These are phyloP conservation scores for Fermentozyma sake DNA, from an alignment of 1,139 yeast genomes.

Conservation along the genomic window DNA sequence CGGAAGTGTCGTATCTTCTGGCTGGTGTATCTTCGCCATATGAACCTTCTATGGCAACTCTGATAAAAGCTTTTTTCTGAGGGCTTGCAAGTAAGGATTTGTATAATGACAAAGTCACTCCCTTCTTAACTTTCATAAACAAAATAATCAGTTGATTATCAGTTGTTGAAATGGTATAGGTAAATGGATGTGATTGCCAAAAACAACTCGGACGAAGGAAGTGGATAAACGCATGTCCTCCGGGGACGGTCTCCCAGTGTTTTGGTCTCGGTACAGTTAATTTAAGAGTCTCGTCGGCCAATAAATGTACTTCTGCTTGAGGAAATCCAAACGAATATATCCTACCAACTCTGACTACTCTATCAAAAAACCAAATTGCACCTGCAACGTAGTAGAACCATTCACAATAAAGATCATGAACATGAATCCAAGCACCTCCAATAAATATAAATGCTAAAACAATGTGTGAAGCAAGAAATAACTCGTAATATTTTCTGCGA, in stretches of 20 bases:
- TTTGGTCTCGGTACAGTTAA: constrained; percentile 37
- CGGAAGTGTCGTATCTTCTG: constrained; percentile 15
- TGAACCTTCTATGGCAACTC: constrained; percentile 22
- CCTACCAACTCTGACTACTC: constrained; percentile 33
- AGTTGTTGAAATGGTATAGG: constrained; percentile 40
- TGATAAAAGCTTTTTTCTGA: constrained; percentile 13
- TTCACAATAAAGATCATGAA: constrained; percentile 32
- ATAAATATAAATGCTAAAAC: constrained; percentile 37
- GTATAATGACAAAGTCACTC: constrained; percentile 35
- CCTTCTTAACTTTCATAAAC: constrained; percentile 43
- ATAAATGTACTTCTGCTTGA: constrained; percentile 26
- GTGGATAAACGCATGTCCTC: constrained; percentile 62
- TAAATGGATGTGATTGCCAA: constrained; percentile 75
- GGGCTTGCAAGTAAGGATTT: constrained; percentile 19
- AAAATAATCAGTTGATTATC: constrained; percentile 34
- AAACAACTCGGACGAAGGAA: constrained; percentile 49
- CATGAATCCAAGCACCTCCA: constrained; percentile 41
- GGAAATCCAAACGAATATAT: constrained; percentile 37
- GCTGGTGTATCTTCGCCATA: constrained; percentile 20
- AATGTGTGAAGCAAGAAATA: constrained; percentile 40
- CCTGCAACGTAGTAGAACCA: constrained; percentile 35
- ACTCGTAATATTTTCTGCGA: constrained; percentile 41
- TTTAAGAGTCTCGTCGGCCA: constrained; percentile 37
- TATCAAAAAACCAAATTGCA: constrained; percentile 44
- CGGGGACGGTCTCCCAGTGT: constrained; percentile 48